These are phyloP conservation scores for Priceomyces castillae DNA, from an alignment of 805 yeast species.

Conservation along the genomic window DNA sequence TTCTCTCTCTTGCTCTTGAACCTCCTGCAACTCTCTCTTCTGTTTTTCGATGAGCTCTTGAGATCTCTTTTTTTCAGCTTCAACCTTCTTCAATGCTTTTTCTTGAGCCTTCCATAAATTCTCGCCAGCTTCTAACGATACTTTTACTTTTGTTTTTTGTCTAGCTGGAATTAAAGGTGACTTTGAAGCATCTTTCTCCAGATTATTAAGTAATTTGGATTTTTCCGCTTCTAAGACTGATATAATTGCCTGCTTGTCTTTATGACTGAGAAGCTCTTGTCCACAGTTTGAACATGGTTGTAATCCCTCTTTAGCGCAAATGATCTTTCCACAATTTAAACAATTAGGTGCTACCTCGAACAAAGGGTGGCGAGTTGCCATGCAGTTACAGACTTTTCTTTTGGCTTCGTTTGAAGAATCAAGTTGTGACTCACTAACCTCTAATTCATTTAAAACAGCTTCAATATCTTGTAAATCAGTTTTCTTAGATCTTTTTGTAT, in stretches of 20 bases:
- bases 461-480: constrained; percentile 63
- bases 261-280: constrained; percentile 54
- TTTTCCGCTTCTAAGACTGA: constrained; percentile 55
- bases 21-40: constrained; percentile 27
- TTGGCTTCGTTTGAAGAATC: constrained; percentile 9
- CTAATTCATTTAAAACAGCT: constrained; percentile 54
- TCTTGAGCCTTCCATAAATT: constrained; percentile 71
- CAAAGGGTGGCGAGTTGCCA: constrained; percentile 84
- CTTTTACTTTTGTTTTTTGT: constrained; percentile 47
- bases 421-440: constrained; percentile 19
- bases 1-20: constrained; percentile 42
- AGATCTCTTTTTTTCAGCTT: constrained; percentile 35
- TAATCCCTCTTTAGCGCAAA: constrained; percentile 85
- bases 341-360: constrained; percentile 93
- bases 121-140: constrained; percentile 56
- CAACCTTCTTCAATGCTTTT: constrained; percentile 56
- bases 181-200: constrained; percentile 15
- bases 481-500: constrained; percentile 32
- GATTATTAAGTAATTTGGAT: constrained; percentile 31
- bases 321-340: constrained; percentile 88
- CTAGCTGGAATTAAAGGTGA: constrained; percentile 3
- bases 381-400: constrained; percentile 64
- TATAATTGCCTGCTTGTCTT: constrained; percentile 61
- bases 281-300: constrained; percentile 90
- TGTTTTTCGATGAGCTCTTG: constrained; percentile 20